phyloP scores from a whole-genome alignment of 805 yeast species.

The Nakazawaea peltata region DNA sequence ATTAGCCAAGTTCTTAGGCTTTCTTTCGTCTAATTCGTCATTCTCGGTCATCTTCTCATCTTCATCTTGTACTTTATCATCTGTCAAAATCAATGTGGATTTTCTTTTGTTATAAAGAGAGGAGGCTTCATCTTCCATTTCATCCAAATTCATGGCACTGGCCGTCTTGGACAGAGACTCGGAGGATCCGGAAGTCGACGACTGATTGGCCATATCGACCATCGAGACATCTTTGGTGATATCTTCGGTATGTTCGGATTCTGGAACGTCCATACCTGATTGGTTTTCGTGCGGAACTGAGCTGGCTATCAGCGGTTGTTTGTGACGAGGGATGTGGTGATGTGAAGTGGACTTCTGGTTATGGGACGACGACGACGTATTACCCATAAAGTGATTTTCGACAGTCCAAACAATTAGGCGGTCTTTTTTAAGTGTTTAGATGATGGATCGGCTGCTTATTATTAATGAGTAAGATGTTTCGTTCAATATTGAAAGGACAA shows the following conservation, averaged over 20 bases:
- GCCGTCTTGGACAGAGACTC: background rate
- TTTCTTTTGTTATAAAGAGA: no score
- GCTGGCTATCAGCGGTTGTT: background rate
- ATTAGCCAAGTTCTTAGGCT: slow-evolving; percentile 13
- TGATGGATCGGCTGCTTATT: background rate
- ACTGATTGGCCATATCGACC: slow-evolving; percentile 20
- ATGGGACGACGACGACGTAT: background rate
- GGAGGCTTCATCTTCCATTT: no score
- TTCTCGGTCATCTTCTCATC: slow-evolving; percentile 12
- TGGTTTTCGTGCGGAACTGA: background rate
- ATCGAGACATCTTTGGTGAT: slow-evolving; percentile 24
- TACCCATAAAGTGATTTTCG: background rate
- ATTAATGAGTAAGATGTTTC: no score
- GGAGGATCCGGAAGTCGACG: slow-evolving; percentile 2
- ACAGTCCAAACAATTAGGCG: background rate
- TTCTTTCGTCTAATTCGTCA: slow-evolving; percentile 19
- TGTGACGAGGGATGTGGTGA: no score
- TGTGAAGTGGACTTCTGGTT: no score
- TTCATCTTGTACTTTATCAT: slow-evolving; percentile 30
- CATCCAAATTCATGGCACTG: slow-evolving; percentile 13
- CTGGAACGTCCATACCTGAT: slow-evolving; percentile 6
- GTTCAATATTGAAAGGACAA: no score
- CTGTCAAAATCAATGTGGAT: slow-evolving; percentile 65
- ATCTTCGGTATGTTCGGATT: slow-evolving; percentile 10
- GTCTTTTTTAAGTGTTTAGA: background rate